A percentile compares a stretch with the other conserved stretches of the same genome.
Conservation (phyloP, 2,329 filamentous ascomycete species). For the Beauveria brongniartii region DNA sequence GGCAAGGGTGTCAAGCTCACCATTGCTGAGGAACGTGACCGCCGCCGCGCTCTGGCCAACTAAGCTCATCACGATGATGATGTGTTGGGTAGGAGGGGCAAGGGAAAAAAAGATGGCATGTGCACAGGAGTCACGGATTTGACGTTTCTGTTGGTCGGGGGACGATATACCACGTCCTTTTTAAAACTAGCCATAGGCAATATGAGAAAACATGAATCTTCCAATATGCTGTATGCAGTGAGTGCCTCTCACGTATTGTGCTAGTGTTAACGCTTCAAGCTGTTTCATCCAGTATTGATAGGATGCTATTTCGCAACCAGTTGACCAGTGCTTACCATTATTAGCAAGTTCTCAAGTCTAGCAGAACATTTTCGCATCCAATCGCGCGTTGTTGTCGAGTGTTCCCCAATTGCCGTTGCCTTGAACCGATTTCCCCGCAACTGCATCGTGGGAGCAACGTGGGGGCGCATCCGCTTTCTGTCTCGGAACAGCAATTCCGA, state of each 20-base stretch:
- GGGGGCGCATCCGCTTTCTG: neutral
- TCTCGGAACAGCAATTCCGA: neutral
- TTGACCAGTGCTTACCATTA: too few species aligned
- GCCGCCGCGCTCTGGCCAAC: constrained; percentile 67
- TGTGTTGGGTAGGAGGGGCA: constrained; percentile 5
- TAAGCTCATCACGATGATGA: constrained; percentile 28
- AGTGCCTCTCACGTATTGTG: neutral
- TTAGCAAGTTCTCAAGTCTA: neutral
- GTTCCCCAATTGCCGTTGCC: too few species aligned
- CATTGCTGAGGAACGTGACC: constrained; percentile 98
- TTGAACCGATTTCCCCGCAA: neutral
- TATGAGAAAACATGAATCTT: constrained; percentile 29
- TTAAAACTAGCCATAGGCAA: constrained; percentile 30
- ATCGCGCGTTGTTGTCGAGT: too few species aligned
- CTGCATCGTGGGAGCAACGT: neutral
- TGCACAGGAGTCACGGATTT: constrained; percentile 34
- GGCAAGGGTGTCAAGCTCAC: constrained; percentile 99
- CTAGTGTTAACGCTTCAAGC: too few species aligned
- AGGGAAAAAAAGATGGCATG: constrained; percentile 27
- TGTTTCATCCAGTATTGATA: neutral
- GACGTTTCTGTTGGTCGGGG: constrained; percentile 25
- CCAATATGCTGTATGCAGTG: neutral
- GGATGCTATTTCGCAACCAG: neutral
- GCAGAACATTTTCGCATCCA: neutral
- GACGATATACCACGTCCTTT: constrained; percentile 15